Conservation (phyloP, 371 early-diverging fungal species). For the Rhizomucor pusillus region DNA sequence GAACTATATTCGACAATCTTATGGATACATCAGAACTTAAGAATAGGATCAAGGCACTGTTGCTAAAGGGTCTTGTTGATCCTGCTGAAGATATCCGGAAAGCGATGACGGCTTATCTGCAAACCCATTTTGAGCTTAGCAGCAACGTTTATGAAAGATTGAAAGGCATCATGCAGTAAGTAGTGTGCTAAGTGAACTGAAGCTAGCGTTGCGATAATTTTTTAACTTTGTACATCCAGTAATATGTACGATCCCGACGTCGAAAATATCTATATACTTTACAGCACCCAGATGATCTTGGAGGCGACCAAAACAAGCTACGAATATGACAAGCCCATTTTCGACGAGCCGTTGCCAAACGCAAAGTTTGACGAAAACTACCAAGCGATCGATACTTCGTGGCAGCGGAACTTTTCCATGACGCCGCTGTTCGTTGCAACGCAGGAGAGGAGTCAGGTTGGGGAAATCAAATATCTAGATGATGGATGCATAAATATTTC, state of each 20-base stretch:
- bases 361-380: slow-evolving; percentile 54
- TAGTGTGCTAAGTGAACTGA: not conserved
- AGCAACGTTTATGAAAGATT: slow-evolving; percentile 42
- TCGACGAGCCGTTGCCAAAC: slow-evolving; percentile 59
- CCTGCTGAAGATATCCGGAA: slow-evolving; percentile 39
- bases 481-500: not conserved
- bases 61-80: slow-evolving; percentile 52
- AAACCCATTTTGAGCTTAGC: slow-evolving; percentile 29
- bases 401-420: slow-evolving; percentile 61
- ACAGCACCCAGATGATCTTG: slow-evolving; percentile 59
- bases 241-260: slow-evolving; percentile 61
- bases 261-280: slow-evolving; percentile 63
- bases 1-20: slow-evolving; percentile 8
- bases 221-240: slow-evolving; percentile 21
- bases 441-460: slow-evolving; percentile 28
- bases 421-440: slow-evolving; percentile 67
- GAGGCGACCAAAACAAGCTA: slow-evolving; percentile 57
- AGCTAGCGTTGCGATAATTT: not conserved
- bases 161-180: not conserved
- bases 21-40: slow-evolving; percentile 12
- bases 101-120: slow-evolving; percentile 49
- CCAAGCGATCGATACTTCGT: slow-evolving; percentile 59
- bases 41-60: no score
- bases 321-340: slow-evolving; percentile 57
- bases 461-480: not conserved